Evolutionary conservation across 2,329 filamentous ascomycete species (phyloP).

Genomic region (Hypoxylon sp.): DNA sequence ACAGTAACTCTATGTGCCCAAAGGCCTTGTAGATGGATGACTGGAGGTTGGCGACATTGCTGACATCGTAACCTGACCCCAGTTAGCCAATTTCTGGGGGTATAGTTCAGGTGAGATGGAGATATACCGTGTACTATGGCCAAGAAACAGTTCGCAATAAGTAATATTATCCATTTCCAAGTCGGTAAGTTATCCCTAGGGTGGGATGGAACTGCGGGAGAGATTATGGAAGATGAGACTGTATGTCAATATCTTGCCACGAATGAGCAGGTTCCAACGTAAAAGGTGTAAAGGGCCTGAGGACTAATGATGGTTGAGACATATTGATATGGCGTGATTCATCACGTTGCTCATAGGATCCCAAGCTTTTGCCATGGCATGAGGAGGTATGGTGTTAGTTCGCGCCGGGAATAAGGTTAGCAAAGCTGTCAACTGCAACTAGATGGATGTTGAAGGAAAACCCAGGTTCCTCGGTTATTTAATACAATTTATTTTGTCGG

Average conservation of each 20-base stretch:
- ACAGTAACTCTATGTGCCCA: conserved; percentile 54
- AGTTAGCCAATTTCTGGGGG: not conserved
- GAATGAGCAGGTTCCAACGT: not conserved
- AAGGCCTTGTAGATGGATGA: conserved; percentile 67
- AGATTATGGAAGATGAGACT: not conserved
- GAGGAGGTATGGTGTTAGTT: not conserved
- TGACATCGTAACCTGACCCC: conserved; percentile 56
- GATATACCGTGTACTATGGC: conserved; percentile 43
- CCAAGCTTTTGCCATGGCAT: not conserved
- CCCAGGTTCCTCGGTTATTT: not conserved
- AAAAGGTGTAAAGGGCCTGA: not conserved
- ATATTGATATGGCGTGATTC: not conserved
- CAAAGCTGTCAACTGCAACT: not conserved
- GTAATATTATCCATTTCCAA: conserved; percentile 42
- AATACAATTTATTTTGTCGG: not conserved
- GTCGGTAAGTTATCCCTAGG: conserved; percentile 28
- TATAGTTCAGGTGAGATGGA: not conserved
- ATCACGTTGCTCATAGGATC: not conserved
- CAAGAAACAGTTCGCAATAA: conserved; percentile 42
- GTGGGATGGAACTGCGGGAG: not conserved
- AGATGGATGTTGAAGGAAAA: not conserved
- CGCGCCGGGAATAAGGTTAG: not conserved
- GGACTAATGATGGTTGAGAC: not conserved
- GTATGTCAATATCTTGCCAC: not conserved
- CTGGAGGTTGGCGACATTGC: conserved; percentile 67